Base-by-base conservation (phyloP, 2,329 filamentous ascomycete genomes). In the Colletotrichum abscissum region DNA sequence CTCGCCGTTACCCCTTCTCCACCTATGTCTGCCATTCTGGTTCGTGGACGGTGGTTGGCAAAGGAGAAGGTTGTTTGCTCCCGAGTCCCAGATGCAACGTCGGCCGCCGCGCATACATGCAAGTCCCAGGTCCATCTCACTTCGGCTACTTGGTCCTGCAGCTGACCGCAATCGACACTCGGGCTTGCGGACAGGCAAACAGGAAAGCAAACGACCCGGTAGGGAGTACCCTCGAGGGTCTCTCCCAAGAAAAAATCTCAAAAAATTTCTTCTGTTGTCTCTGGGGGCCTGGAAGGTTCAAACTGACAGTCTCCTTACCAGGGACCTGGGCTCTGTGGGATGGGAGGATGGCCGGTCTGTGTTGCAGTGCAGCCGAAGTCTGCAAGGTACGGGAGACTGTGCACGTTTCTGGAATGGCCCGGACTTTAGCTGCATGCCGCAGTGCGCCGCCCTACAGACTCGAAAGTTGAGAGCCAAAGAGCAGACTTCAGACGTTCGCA, bases 311-410 rank as follows among this genome's bases (percentile, higher is more conserved):
- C 8, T 55, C 56, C 46, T 26, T 73, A 70, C 70, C 70, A 65
- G 67, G 67, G 67, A 73, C 67, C 67, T 65, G 70, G 70, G 67
- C 70, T 65, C 42, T 30, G 55, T 62, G 59, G 59, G 28, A 69
- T 46, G 46, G 65, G 33, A 52, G 58, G 54, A 63, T 69, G 67
- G 55, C 54, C 67, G 42, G 33, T 22, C 46, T 52, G 67, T 60
- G 70, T 70, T 70, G 70, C 60, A 73, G 67, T 62, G 70, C 70
- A 73, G 59, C 67, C 54, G 46, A 65, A 63, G 46, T 46, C 70
- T 73, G 70, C 67, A 73, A 73, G 70, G 70, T 70, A 73, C 70
- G 60, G 70, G 63, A 70, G 54, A 65, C 67, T 38, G 66, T 69
- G 67, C 66, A 73, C 70, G 55, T 65, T 64, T 70, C 54, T 60